Evolutionary conservation across 176 grass and related monocot genomes (phyloP), one percentile per base, ranked within the genome.

Genomic region (Thalia dealbata): DNA sequence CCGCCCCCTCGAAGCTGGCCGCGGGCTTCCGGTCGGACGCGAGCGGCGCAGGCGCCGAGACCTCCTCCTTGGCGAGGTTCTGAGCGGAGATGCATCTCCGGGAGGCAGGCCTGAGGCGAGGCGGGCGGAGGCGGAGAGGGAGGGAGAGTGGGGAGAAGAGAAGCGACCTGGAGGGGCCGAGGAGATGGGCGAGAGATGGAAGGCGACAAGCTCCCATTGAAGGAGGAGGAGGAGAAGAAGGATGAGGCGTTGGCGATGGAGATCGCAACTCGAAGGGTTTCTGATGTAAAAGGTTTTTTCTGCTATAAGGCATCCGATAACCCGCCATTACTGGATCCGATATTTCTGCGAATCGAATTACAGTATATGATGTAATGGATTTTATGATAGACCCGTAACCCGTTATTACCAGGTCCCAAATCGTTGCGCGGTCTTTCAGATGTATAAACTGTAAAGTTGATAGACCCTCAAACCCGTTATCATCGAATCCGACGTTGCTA

Each of bases 151-250:
- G 81, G 86, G 45, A 50, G 6, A 21, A 8, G 22, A 56, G 55
- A 6, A 75, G 58, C n/a, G 73, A 32, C 50, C 18, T 81, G n/a
- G 73, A 80, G 62, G 80, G 75, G 60, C 69, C 75, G 75, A 86
- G 82, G 63, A 89, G 52, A 61, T 78, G 84, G 32, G 79, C 64
- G 84, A 96, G 79, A 21, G 79, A 78, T 67, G 90, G 86, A 82
- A 88, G 92, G 71, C 87, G 85, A 52, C 89, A 69, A 79, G 89
- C 81, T 67, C 79, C 86, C 92, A 96, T 96, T 0, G 65, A 69
- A 52, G 79, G 46, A 70, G 61, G 14, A 52, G 79, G 46, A 70
- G 61, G 14, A 30, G 61, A 14, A 14, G 61, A 29, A 28, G 3
- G 25, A 63, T 10, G 10, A 25, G 61, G 9, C 32, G 32, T 38